A percentile compares a stretch with the other conserved stretches of the same genome.
phyloP scores from a whole-genome alignment of 495 filamentous ascomycete genomes.

The Aeminium ludgeri region DNA sequence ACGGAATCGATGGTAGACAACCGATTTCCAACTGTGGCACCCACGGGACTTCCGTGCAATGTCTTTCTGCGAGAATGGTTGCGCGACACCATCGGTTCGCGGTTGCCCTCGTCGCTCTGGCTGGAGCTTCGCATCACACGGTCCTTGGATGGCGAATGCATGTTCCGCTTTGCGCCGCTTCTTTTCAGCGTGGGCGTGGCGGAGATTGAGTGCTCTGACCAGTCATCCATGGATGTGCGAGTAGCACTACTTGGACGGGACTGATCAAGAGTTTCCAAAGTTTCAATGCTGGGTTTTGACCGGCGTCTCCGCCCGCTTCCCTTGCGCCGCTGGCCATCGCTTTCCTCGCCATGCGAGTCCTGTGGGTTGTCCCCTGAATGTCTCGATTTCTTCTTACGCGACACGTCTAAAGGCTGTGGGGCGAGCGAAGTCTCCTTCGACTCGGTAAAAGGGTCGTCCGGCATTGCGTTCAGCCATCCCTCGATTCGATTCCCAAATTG shows the following conservation, averaged over 20 bases:
- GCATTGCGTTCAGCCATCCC: slow-evolving; percentile 23
- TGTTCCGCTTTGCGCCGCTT: slow-evolving; percentile 17
- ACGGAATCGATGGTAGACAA: slow-evolving; percentile 26
- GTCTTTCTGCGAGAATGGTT: background rate
- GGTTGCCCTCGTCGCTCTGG: background rate
- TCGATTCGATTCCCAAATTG: slow-evolving; percentile 23
- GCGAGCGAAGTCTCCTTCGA: slow-evolving; percentile 5
- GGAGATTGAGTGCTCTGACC: slow-evolving; percentile 1
- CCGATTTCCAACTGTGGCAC: slow-evolving; percentile 18
- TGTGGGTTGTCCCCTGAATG: background rate
- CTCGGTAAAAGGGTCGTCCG: slow-evolving; percentile 24
- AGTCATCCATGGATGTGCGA: slow-evolving; percentile 2
- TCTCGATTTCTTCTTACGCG: slow-evolving; percentile 7
- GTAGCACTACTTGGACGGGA: background rate
- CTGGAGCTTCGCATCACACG: slow-evolving; percentile 9
- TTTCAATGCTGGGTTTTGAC: slow-evolving; percentile 4
- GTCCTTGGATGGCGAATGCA: slow-evolving; percentile 22
- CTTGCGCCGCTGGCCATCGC: background rate
- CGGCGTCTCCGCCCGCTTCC: slow-evolving; percentile 1
- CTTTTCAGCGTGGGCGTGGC: slow-evolving; percentile 17
- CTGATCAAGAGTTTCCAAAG: background rate
- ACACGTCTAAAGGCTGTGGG: slow-evolving; percentile 7
- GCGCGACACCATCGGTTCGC: background rate
- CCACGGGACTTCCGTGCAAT: slow-evolving; percentile 15
- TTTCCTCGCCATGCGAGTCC: background rate